Conservation (phyloP, 805 yeast genomes). For the Lachancea sp. region DNA sequence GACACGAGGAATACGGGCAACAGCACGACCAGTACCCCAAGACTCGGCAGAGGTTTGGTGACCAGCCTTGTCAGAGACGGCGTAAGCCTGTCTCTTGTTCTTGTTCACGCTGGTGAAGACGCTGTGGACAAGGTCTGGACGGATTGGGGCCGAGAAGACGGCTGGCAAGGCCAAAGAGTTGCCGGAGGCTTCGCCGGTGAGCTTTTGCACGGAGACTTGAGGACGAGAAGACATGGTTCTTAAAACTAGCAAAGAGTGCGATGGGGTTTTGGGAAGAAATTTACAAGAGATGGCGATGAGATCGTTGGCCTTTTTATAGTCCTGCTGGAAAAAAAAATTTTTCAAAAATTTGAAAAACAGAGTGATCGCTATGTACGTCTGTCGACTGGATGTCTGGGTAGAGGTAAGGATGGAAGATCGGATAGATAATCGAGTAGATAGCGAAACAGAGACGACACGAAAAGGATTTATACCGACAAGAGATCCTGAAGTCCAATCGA, state of each 20-base stretch:
- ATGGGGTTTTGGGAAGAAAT: background rate
- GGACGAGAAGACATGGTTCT: constrained; percentile 72
- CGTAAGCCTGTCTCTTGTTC: constrained; percentile 99
- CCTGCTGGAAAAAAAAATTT: background rate
- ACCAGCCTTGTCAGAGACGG: constrained; percentile 98
- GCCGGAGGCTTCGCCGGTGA: constrained; percentile 80
- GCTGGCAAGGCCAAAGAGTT: constrained; percentile 91
- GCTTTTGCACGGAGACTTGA: constrained; percentile 90
- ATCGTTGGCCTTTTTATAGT: background rate
- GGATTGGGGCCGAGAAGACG: constrained; percentile 98
- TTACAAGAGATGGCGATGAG: background rate
- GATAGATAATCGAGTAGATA: too few species aligned
- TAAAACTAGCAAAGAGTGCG: constrained; percentile 23
- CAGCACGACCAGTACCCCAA: constrained; percentile 99
- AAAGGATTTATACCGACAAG: too few species aligned
- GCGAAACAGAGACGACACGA: too few species aligned
- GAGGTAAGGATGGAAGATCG: too few species aligned
- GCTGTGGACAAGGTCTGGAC: constrained; percentile 98
- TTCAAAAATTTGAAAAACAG: too few species aligned
- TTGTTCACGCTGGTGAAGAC: constrained; percentile 98
- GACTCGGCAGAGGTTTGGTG: constrained; percentile 99
- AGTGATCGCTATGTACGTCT: too few species aligned
- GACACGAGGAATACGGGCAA: constrained; percentile 99
- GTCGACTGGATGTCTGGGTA: too few species aligned
- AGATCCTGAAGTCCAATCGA: too few species aligned